Evolutionary conservation across 306 rosid species (phyloP), one percentile per base, ranked within the genome.

Genomic region (Sesbania bispinosa): DNA sequence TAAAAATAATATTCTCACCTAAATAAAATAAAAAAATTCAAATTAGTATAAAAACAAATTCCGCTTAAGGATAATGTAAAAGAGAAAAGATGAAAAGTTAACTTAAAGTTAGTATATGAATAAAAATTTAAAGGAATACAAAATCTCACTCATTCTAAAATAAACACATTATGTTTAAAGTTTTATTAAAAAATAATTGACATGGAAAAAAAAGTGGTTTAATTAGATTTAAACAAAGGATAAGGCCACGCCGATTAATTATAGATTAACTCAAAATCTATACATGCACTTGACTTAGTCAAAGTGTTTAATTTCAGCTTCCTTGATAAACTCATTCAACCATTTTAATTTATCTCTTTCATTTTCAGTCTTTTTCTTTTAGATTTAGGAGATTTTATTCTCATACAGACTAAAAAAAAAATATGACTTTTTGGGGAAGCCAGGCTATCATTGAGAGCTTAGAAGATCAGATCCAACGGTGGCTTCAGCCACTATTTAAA

Each of bases 321-420:
- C 1, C 35, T 21, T 23, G n/a, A 20, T 62, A n/a, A 42, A 63
- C 36, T 48, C 8, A 24, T 42, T 42, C 38, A 42, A 7, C 38
- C 69, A 7, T 42, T 21, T 23, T 23, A 24, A 63, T 64, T 26
- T 23, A 42, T 63, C 33, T 15, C 58, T 46, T 65, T 65, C 58
- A 4, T 65, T 65, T 27, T 65, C 71, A 26, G 71, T 45, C 71
- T 10, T 65, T 65, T 45, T 65, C 43, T 26, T 43, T 65, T 27
- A 7, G 71, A 65, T 45, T 46, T 65, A 20, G 71, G 15, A 13
- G 71, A 65, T 65, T 15, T 65, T 65, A 30, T 24, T 64, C 6
- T 3, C 10, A 45, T 14, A 39, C 36, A 14, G 23, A 3, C 46
- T 0, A n/a, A n/a, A 23, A 39, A 24, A 38, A 23, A 43, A 42